These are phyloP conservation scores for Debaryomyces psychrophilus DNA, from an alignment of 1,139 yeast species.

Conservation along the genomic window DNA sequence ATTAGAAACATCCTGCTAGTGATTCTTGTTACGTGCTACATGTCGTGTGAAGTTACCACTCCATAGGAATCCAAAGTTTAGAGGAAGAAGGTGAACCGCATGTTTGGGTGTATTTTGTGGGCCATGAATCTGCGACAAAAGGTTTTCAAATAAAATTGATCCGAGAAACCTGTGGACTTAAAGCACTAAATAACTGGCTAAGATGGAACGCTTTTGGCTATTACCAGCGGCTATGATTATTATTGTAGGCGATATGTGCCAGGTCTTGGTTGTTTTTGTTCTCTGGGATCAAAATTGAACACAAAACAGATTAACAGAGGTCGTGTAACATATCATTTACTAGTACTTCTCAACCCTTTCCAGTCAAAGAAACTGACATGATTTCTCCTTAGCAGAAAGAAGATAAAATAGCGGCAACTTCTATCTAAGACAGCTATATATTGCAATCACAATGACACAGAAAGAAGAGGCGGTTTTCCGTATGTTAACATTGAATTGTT, in stretches of 20 bases:
- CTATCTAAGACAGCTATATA: neutral
- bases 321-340: neutral
- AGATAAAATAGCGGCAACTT: neutral
- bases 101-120: no score
- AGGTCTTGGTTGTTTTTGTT: neutral
- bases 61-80: neutral
- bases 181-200: no score
- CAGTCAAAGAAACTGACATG: neutral
- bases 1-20: neutral
- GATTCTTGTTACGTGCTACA: neutral
- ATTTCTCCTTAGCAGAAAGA: neutral
- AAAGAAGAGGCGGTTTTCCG: constrained; percentile 76
- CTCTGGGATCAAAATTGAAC: neutral
- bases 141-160: neutral
- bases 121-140: no score
- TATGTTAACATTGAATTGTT: constrained; percentile 26
- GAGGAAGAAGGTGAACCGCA: no score
- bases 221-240: neutral
- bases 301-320: neutral
- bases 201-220: no score
- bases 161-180: no score
- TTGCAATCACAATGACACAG: constrained; percentile 21
- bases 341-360: neutral
- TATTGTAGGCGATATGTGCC: neutral
- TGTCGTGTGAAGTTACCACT: neutral